Evolutionary conservation across 2,329 filamentous ascomycete genomes (phyloP), one percentile per base, ranked within the genome.

Genomic region (Monosporascus sp.): DNA sequence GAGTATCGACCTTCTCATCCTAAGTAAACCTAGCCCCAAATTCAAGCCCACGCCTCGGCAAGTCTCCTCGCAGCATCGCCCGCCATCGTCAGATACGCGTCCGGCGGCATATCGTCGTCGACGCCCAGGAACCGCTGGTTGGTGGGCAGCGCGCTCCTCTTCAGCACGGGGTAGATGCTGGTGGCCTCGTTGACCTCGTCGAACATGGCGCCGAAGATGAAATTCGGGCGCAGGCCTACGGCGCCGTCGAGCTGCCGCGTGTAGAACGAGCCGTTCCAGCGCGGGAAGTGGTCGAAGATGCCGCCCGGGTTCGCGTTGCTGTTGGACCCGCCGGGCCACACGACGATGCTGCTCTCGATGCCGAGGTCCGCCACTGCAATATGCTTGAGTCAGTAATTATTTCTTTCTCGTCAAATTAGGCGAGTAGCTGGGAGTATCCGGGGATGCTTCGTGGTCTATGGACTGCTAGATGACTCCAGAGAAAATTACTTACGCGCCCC

Each of bases 191-290:
- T 64, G 18, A 58, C 51, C 50, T 64, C 62, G 51, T 64, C 62
- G 36, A 64, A 63, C 62, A 63, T 64, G 24, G 62, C 61, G 24
- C 61, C 59, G 43, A 64, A 64, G 22, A 64, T 60, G 46, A 64
- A 64, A 4, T 22, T 59, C 3, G 62, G 62, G 49, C 62, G 60
- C 41, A 64, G 51, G 17, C 54, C 54, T 2, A 62, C 54, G n/a
- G 59, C 62, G 9, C 62, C 61, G 24, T 58, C 52, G 7, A 63
- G 52, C 52, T 64, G 62, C 52, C 56, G 60, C 52, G 61, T 53
- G 41, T 64, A 64, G 52, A 64, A 64, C n/a, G 61, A 49, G 18
- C 62, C 62, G 50, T 64, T 63, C 44, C 41, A 58, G 38, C 62
- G 56, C n/a, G 61, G 57, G 53, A 61, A 59, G 20, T 53, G 54